Percentiles rank a stretch among this genome's conserved stretches.
These are phyloP conservation scores for Citeromyces siamensis DNA, from an alignment of 1,139 yeast species.

Conservation along the genomic window DNA sequence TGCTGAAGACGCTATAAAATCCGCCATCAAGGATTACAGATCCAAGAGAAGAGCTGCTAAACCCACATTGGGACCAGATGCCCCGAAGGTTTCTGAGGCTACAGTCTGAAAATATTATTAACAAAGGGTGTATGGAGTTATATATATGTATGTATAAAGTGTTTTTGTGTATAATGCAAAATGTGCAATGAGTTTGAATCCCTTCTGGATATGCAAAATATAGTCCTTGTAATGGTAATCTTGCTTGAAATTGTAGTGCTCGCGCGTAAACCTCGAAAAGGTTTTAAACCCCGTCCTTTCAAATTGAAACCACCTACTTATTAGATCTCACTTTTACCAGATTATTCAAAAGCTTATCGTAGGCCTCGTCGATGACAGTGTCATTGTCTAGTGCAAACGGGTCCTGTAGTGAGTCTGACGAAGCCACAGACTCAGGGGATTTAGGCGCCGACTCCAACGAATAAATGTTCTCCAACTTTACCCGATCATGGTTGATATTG, in stretches of 20 bases:
- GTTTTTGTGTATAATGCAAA: background rate
- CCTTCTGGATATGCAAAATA: background rate
- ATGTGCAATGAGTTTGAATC: background rate
- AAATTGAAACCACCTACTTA: background rate
- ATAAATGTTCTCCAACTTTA: conserved; percentile 45
- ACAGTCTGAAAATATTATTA: conserved; percentile 1
- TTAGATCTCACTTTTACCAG: conserved; percentile 53
- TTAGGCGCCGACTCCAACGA: conserved; percentile 6
- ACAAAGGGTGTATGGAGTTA: background rate
- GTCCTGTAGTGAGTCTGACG: background rate
- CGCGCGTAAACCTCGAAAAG: background rate
- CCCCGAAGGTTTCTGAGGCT: conserved; percentile 9
- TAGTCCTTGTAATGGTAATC: background rate
- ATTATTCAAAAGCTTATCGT: conserved; percentile 57
- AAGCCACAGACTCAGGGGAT: background rate
- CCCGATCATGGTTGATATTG: conserved; percentile 37
- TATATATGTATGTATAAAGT: too few species aligned
- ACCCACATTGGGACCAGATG: conserved; percentile 43
- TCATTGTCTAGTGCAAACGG: conserved; percentile 10
- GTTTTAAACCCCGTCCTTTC: background rate
- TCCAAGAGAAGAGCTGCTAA: conserved; percentile 42
- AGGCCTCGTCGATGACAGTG: conserved; percentile 44
- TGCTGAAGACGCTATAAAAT: conserved; percentile 97
- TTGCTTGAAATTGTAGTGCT: background rate
- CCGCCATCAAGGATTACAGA: conserved; percentile 91